A percentile compares a stretch with the other conserved stretches of the same genome.
Evolutionary conservation across 345 rosid genomes (phyloP).

Genomic region (Microthlaspi erraticum): DNA sequence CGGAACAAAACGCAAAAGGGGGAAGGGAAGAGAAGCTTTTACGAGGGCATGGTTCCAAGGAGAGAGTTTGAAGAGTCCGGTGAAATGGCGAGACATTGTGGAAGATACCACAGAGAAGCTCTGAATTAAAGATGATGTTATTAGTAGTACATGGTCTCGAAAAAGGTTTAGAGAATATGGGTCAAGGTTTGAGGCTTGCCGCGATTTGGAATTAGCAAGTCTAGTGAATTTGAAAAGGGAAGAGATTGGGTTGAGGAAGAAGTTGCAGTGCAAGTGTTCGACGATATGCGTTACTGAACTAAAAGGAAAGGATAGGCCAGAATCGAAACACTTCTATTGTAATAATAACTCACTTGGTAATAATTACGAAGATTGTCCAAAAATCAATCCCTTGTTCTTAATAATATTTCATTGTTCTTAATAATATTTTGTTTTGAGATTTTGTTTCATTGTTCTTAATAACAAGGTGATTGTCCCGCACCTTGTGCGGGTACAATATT

Average conservation of each 20-base stretch:
- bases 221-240: conserved; percentile 41
- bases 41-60: conserved; percentile 6
- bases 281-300: conserved; percentile 35
- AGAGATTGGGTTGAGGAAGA: conserved; percentile 29
- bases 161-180: not conserved
- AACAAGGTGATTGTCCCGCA: no score
- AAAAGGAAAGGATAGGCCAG: no score
- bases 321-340: no score
- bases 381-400: no score
- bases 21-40: conserved; percentile 18
- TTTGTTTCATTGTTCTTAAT: no score
- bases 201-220: not conserved
- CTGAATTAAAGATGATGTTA: not conserved
- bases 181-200: not conserved
- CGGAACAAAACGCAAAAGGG: not conserved
- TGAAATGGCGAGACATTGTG: conserved; percentile 10
- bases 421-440: no score
- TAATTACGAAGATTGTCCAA: no score
- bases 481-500: no score
- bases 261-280: conserved; percentile 57
- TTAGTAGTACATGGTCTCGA: not conserved
- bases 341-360: no score
- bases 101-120: conserved; percentile 1
- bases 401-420: no score
- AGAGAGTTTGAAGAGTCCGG: not conserved